These are phyloP conservation scores for Wickerhamiella kurtzmanii DNA, from an alignment of 805 yeast genomes.

Conservation along the genomic window DNA sequence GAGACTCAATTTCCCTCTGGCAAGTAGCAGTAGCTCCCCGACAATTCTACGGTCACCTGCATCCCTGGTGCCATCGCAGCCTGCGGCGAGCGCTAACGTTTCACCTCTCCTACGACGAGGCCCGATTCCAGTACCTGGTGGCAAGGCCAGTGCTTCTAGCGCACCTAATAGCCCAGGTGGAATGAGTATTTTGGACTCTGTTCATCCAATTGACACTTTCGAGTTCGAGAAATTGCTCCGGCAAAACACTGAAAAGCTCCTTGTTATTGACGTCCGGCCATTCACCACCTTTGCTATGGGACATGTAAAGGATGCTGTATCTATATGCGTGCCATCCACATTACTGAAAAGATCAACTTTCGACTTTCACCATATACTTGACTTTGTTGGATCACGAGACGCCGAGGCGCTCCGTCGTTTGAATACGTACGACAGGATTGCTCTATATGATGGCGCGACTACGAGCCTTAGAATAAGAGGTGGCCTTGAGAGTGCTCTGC, in stretches of 20 bases:
- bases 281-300: conserved; percentile 54
- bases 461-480: conserved; percentile 4
- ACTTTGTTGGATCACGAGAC: conserved; percentile 27
- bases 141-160: background rate
- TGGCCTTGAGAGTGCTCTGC: conserved; percentile 6
- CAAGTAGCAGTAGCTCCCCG: background rate
- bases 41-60: background rate
- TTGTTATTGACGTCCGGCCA: conserved; percentile 70
- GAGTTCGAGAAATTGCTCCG: background rate
- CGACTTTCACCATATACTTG: conserved; percentile 33
- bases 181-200: background rate
- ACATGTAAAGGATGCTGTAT: conserved; percentile 49
- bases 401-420: conserved; percentile 18
- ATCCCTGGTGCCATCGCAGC: background rate
- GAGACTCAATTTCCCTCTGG: background rate
- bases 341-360: conserved; percentile 63
- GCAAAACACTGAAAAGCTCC: conserved; percentile 13
- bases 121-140: background rate
- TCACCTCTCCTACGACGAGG: background rate
- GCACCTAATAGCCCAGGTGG: background rate
- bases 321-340: conserved; percentile 83
- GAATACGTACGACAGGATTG: conserved; percentile 21
- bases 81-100: background rate
- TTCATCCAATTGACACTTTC: background rate
- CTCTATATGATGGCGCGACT: conserved; percentile 37